Conservation (phyloP, 2,329 filamentous ascomycete species). For the Zasmidium cellare region DNA sequence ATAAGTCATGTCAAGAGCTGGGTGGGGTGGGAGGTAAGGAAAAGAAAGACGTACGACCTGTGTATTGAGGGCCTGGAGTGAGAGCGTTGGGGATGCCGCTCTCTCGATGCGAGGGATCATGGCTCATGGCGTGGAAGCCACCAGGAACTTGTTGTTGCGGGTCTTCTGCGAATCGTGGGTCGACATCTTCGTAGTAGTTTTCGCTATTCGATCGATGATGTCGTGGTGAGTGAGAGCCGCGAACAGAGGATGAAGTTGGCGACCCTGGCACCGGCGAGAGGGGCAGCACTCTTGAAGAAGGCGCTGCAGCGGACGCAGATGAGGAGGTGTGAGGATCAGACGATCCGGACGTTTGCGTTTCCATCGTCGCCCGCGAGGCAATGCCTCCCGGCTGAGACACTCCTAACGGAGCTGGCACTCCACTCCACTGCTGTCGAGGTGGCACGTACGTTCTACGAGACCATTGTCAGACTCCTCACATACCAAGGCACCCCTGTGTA, state of each 20-base stretch:
- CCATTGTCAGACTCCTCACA: not conserved
- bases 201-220: conserved; percentile 42
- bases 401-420: conserved; percentile 12
- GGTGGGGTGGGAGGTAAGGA: not conserved
- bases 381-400: conserved; percentile 6
- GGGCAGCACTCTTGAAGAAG: conserved; percentile 22
- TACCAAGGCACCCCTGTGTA: not conserved
- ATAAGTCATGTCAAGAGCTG: not conserved
- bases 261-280: conserved; percentile 31
- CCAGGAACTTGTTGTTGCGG: conserved; percentile 5
- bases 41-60: conserved; percentile 28
- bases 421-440: conserved; percentile 48
- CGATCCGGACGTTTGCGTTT: conserved; percentile 10
- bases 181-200: conserved; percentile 89
- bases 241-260: conserved; percentile 15
- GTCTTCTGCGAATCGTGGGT: conserved; percentile 74
- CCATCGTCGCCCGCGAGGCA: conserved; percentile 15
- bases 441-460: conserved; percentile 43
- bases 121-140: conserved; percentile 13
- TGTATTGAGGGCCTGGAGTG: conserved; percentile 21
- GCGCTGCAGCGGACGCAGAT: conserved; percentile 8
- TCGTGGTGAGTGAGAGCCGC: conserved; percentile 8
- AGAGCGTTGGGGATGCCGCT: conserved; percentile 24
- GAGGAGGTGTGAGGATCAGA: conserved; percentile 14
- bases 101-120: conserved; percentile 9